Evolutionary conservation across 257 asterid species (phyloP).

Genomic region (Solanum raphanifolium): DNA sequence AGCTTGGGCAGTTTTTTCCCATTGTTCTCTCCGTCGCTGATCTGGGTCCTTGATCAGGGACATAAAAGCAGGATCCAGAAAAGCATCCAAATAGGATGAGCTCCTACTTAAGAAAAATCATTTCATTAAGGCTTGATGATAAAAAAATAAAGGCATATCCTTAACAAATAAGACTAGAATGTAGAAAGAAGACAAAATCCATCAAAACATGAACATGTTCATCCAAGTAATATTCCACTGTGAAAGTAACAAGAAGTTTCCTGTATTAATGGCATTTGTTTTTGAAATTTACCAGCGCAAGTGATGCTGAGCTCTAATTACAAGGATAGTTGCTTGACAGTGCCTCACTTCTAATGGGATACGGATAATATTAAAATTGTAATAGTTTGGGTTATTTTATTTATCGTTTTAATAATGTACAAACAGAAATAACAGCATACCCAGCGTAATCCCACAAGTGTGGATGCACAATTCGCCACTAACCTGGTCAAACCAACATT

Average conservation of each 20-base stretch:
- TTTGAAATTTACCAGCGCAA: background rate
- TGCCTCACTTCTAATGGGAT: background rate
- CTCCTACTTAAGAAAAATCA: constrained; percentile 26
- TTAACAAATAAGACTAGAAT: background rate
- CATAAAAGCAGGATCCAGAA: constrained; percentile 91
- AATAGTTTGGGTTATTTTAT: background rate
- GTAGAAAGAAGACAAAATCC: background rate
- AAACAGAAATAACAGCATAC: background rate
- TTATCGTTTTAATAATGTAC: background rate
- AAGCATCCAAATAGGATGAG: constrained; percentile 67
- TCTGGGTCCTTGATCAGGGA: constrained; percentile 88
- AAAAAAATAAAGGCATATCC: background rate
- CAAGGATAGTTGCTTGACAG: background rate
- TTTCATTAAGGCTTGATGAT: background rate
- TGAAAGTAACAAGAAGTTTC: background rate
- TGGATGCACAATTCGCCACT: constrained; percentile 6
- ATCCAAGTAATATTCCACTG: background rate
- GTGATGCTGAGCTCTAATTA: background rate
- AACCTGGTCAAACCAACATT: constrained; percentile 54
- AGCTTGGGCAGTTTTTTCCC: constrained; percentile 84
- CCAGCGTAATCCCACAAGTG: background rate
- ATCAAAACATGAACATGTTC: background rate
- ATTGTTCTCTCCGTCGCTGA: constrained; percentile 73
- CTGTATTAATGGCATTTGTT: background rate
- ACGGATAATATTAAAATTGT: background rate